phyloP scores from a whole-genome alignment of 345 rosid species.

The Citrus cavaleriei region DNA sequence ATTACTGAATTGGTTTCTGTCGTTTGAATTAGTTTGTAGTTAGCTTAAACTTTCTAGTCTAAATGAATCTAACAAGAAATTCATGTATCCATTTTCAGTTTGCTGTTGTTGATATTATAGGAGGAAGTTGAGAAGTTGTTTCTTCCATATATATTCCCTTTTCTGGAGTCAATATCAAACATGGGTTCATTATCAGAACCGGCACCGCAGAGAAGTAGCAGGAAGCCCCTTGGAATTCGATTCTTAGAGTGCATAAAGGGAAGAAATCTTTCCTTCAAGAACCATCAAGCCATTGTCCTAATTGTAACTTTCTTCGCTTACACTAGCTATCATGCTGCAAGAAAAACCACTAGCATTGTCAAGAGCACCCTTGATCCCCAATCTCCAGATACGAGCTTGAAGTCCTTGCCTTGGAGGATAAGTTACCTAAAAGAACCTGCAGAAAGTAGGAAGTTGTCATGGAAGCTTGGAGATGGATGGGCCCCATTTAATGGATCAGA shows the following conservation, averaged over 20 bases:
- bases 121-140: conserved; percentile 9
- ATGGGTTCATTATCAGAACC: conserved; percentile 57
- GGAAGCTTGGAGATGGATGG: conserved; percentile 68
- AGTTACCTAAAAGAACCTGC: conserved; percentile 21
- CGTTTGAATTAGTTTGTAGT: neutral
- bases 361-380: conserved; percentile 86
- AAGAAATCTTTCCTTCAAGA: conserved; percentile 52
- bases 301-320: conserved; percentile 80
- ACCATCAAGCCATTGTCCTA: conserved; percentile 75
- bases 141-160: neutral
- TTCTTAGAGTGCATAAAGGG: conserved; percentile 47
- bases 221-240: conserved; percentile 68
- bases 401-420: conserved; percentile 30
- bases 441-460: conserved; percentile 19
- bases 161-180: neutral
- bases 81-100: conserved; percentile 9
- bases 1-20: neutral
- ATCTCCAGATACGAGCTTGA: conserved; percentile 36
- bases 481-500: conserved; percentile 70
- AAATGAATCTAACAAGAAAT: conserved; percentile 3
- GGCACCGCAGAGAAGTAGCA: conserved; percentile 10
- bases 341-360: conserved; percentile 92
- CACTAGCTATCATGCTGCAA: conserved; percentile 73
- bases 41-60: neutral
- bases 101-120: neutral